Percentiles rank a stretch among this genome's conserved stretches.
Conservation (phyloP, 2,329 filamentous ascomycete genomes). For the Hypomyces rosellus region DNA sequence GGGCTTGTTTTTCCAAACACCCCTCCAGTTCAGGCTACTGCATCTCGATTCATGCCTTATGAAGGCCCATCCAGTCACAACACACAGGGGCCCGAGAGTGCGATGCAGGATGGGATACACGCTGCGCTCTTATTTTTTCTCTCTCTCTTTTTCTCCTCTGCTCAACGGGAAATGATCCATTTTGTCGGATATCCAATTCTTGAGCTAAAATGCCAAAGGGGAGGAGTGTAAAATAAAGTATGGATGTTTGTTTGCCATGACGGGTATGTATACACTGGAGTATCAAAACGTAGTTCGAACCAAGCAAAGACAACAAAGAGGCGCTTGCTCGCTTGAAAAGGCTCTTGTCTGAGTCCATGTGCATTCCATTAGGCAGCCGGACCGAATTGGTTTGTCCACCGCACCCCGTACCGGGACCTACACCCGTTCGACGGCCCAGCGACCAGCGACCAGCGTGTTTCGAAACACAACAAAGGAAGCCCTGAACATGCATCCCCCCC, state of each 20-base stretch:
- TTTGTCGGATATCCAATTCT: too few relatives aligned
- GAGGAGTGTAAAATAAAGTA: too few relatives aligned
- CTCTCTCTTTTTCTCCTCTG: too few relatives aligned
- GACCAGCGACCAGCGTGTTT: background rate
- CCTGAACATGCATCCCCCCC: too few relatives aligned
- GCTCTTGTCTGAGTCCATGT: background rate
- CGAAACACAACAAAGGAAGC: background rate
- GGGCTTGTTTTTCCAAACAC: constrained; percentile 6
- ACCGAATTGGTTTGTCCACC: constrained; percentile 1
- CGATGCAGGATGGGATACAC: background rate
- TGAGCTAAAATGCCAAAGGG: too few relatives aligned
- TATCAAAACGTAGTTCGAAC: too few relatives aligned
- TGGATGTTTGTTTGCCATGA: too few relatives aligned
- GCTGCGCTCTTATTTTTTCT: background rate
- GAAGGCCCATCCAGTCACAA: constrained; percentile 6
- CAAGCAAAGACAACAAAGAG: too few relatives aligned
- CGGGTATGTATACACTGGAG: too few relatives aligned
- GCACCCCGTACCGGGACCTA: constrained; percentile 1
- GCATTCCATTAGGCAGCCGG: constrained; percentile 10
- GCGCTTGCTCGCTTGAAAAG: too few relatives aligned
- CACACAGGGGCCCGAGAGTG: background rate
- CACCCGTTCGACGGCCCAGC: background rate
- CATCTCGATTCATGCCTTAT: constrained; percentile 12
- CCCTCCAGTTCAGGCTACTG: constrained; percentile 15
- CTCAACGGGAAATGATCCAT: too few relatives aligned